Evolutionary conservation across 768 basidiomycete species (phyloP).

Genomic region (Tylopilus balloui): DNA sequence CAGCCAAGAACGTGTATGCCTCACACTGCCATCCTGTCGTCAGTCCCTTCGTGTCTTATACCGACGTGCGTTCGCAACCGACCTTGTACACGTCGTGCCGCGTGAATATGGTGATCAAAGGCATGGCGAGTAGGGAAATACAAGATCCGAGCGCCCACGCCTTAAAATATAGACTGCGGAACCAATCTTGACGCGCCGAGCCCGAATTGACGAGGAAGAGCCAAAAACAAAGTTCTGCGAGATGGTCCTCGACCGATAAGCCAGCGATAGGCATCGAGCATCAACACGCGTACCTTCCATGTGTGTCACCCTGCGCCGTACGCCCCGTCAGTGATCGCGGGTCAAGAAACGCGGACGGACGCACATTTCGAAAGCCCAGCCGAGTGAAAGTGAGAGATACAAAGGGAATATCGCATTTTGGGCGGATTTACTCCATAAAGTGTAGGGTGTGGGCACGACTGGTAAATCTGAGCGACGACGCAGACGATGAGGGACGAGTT

Average conservation of each 20-base stretch:
- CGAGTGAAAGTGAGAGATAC: constrained; percentile 56
- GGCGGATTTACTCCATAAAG: constrained; percentile 48
- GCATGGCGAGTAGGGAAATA: constrained; percentile 61
- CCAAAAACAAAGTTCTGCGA: constrained; percentile 81
- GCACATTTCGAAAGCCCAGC: constrained; percentile 75
- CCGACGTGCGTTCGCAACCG: constrained; percentile 8
- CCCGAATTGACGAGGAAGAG: constrained; percentile 71
- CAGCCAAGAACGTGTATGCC: constrained; percentile 64
- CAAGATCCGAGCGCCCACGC: constrained; percentile 64
- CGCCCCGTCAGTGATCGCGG: not conserved
- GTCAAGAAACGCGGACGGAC: not conserved
- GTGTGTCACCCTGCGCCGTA: constrained; percentile 60
- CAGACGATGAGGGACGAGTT: too few species aligned
- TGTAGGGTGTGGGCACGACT: constrained; percentile 66
- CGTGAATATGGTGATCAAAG: constrained; percentile 62
- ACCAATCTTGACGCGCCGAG: constrained; percentile 68
- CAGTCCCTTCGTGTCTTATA: constrained; percentile 2
- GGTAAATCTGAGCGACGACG: not conserved
- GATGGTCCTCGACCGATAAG: not conserved
- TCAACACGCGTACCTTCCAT: constrained; percentile 53
- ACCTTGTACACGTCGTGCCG: constrained; percentile 58
- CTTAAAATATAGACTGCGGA: constrained; percentile 69
- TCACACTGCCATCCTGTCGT: constrained; percentile 46
- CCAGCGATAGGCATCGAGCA: not conserved
- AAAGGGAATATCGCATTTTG: constrained; percentile 59